Conservation (phyloP, 257 asterid genomes). For the Verbena officinalis region DNA sequence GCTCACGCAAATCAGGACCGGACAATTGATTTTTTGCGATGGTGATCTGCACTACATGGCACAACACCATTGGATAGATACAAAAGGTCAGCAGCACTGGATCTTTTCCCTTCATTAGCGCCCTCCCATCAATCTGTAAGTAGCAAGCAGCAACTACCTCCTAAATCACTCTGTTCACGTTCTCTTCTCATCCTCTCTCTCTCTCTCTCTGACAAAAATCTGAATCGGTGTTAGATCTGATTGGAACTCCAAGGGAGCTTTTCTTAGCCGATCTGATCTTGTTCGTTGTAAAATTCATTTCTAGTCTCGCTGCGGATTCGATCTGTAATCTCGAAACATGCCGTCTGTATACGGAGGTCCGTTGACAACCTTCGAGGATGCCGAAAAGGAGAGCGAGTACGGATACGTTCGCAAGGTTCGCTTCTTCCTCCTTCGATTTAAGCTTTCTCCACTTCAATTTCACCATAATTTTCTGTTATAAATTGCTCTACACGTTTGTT, state of each 20-base stretch:
- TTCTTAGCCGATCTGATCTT: constrained; percentile 38
- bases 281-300: constrained; percentile 6
- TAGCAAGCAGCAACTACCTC: constrained; percentile 35
- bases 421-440: constrained; percentile 6
- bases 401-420: constrained; percentile 96
- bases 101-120: constrained; percentile 4
- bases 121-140: constrained; percentile 26
- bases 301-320: constrained; percentile 14
- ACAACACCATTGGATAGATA: constrained; percentile 1
- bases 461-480: neutral
- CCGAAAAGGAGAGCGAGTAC: constrained; percentile 99
- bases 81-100: neutral
- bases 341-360: constrained; percentile 80
- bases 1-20: too few species aligned
- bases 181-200: constrained; percentile 16
- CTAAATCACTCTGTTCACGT: constrained; percentile 41
- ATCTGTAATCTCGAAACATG: constrained; percentile 45
- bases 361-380: constrained; percentile 94
- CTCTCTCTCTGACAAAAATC: constrained; percentile 25
- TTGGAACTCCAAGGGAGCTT: neutral
- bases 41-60: constrained; percentile 9
- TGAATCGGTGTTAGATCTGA: constrained; percentile 30
- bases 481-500: neutral
- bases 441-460: constrained; percentile 3
- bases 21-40: too few species aligned